Conservation (phyloP, 768 basidiomycete species). For the Mycena galopus region DNA sequence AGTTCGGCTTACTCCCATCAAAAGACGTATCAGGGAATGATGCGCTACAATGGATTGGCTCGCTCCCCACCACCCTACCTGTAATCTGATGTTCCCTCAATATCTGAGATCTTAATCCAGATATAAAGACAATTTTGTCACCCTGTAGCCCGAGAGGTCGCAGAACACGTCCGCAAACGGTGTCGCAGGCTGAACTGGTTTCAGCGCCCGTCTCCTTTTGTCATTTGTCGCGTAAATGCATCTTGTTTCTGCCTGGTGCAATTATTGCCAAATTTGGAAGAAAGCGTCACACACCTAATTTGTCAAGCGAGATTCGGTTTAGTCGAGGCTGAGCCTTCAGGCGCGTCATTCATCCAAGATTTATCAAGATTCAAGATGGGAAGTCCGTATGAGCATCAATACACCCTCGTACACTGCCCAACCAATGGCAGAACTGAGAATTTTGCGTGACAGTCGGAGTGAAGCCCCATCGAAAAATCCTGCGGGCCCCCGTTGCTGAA, state of each 20-base stretch:
- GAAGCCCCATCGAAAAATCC: slow-evolving; percentile 93
- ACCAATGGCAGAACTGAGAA: slow-evolving; percentile 89
- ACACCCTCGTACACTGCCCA: slow-evolving; percentile 93
- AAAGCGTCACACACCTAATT: neutral
- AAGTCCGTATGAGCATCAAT: slow-evolving; percentile 67
- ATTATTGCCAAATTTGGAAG: slow-evolving; percentile 15
- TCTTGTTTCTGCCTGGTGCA: neutral
- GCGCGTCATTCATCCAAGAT: neutral
- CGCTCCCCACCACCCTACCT: too few species aligned
- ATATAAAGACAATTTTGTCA: slow-evolving; percentile 14
- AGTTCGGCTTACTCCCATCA: too few species aligned
- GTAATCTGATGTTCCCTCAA: too few species aligned
- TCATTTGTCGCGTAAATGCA: neutral
- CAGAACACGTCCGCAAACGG: slow-evolving; percentile 10
- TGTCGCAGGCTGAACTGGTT: slow-evolving; percentile 12
- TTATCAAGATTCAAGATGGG: slow-evolving; percentile 15
- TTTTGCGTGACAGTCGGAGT: slow-evolving; percentile 87
- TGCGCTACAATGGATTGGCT: too few species aligned
- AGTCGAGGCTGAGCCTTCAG: neutral
- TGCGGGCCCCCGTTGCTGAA: slow-evolving; percentile 79
- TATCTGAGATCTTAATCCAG: neutral
- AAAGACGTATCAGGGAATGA: too few species aligned
- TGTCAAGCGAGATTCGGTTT: neutral
- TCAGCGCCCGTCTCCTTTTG: neutral
- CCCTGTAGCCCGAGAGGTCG: slow-evolving; percentile 5